Evolutionary conservation across 208 protist genomes (phyloP).

Genomic region (Herpetomonas muscarum): DNA sequence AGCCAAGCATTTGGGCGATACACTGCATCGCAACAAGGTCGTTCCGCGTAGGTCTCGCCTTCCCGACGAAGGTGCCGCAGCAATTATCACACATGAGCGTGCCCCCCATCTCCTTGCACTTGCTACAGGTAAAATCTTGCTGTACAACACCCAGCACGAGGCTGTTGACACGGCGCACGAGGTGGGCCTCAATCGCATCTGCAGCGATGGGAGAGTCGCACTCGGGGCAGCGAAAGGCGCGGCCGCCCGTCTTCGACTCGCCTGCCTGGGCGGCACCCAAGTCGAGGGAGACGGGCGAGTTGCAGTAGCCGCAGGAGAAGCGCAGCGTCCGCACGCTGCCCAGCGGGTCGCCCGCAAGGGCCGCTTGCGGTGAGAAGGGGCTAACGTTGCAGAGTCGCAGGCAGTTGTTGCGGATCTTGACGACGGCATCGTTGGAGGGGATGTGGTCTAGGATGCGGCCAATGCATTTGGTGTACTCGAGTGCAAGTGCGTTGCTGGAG

Average conservation of each 20-base stretch:
- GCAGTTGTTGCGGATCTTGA: slow-evolving; percentile 82
- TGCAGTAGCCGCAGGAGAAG: slow-evolving; percentile 81
- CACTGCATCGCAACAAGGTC: slow-evolving; percentile 62
- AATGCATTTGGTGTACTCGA: slow-evolving; percentile 81
- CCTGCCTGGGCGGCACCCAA: slow-evolving; percentile 27
- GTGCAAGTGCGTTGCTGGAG: slow-evolving; percentile 42
- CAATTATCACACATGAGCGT: slow-evolving; percentile 69
- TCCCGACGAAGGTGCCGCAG: slow-evolving; percentile 72
- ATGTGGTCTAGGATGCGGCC: slow-evolving; percentile 69
- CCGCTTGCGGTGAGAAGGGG: slow-evolving; percentile 75
- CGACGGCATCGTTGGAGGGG: slow-evolving; percentile 57
- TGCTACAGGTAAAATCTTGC: slow-evolving; percentile 85
- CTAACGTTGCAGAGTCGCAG: slow-evolving; percentile 82
- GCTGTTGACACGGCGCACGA: slow-evolving; percentile 74
- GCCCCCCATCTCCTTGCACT: slow-evolving; percentile 70
- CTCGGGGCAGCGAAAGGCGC: slow-evolving; percentile 48
- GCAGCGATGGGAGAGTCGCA: slow-evolving; percentile 67
- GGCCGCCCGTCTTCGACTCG: not conserved
- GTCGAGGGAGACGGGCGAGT: slow-evolving; percentile 52
- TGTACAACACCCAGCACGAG: slow-evolving; percentile 49
- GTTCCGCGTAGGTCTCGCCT: slow-evolving; percentile 32
- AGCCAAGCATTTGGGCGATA: slow-evolving; percentile 57
- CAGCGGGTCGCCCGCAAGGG: slow-evolving; percentile 35
- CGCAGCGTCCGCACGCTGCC: slow-evolving; percentile 24
- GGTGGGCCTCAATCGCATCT: slow-evolving; percentile 56